These are phyloP conservation scores for Rhazya stricta DNA, from an alignment of 257 asterid species.

Conservation along the genomic window DNA sequence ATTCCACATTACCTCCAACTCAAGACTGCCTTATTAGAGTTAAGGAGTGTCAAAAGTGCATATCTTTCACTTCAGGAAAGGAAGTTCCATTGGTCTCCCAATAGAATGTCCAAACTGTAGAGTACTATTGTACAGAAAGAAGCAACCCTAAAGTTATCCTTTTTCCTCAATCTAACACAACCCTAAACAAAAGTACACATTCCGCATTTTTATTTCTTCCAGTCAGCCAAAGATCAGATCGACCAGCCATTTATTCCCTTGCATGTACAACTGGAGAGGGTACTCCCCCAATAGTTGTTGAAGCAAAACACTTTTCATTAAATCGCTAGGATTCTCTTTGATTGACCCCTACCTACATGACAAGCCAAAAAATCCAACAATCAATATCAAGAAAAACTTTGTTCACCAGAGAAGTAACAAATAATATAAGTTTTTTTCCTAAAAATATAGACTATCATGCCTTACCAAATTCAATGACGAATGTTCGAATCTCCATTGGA, in stretches of 20 bases:
- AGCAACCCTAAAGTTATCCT: too few species aligned
- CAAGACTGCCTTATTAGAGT: too few species aligned
- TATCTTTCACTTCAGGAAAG: too few species aligned
- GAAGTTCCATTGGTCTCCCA: too few species aligned
- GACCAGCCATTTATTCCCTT: background rate
- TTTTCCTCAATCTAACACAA: too few species aligned
- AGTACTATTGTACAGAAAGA: too few species aligned
- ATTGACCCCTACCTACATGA: background rate
- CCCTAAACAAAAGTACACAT: background rate
- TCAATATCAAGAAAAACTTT: background rate
- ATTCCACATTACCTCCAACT: too few species aligned
- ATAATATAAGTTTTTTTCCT: background rate
- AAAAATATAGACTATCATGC: background rate
- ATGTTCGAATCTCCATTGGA: conserved; percentile 90
- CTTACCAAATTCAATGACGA: conserved; percentile 40
- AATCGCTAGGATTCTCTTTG: background rate
- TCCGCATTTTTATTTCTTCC: background rate
- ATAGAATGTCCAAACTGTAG: too few species aligned
- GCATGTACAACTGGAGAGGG: background rate
- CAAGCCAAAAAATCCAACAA: background rate
- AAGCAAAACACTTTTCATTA: background rate
- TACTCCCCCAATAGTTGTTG: background rate
- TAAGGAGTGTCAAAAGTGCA: too few species aligned
- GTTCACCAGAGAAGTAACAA: background rate
- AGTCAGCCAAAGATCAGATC: background rate